Conservation (phyloP, 2,329 filamentous ascomycete species). For the Ophiocordyceps camponoti-saundersi region DNA sequence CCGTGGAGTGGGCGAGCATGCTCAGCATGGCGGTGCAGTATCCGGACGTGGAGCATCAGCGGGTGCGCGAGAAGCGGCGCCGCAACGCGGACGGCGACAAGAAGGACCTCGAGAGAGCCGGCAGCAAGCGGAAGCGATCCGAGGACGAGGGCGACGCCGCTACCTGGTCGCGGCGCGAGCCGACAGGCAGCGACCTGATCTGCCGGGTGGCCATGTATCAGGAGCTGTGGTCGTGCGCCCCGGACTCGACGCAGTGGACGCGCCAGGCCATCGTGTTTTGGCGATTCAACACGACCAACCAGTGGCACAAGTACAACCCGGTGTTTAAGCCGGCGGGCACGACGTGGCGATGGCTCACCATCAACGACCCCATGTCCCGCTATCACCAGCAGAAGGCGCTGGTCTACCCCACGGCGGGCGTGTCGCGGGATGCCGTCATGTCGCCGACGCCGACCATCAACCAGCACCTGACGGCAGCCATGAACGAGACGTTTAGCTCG, state of each 20-base stretch:
- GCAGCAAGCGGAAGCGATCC: conserved; percentile 21
- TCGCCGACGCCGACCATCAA: conserved; percentile 31
- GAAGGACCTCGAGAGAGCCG: conserved; percentile 16
- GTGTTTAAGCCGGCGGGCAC: conserved; percentile 35
- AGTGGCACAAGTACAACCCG: conserved; percentile 31
- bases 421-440: conserved; percentile 29
- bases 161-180: conserved; percentile 20
- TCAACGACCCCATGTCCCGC: conserved; percentile 40
- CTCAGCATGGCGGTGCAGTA: conserved; percentile 38
- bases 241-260: conserved; percentile 30
- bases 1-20: conserved; percentile 39
- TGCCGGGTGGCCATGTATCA: conserved; percentile 50
- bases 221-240: conserved; percentile 41
- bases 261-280: conserved; percentile 45
- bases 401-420: conserved; percentile 16
- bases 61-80: conserved; percentile 18
- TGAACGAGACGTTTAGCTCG: conserved; percentile 39
- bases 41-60: conserved; percentile 24
- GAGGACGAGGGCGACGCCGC: conserved; percentile 23
- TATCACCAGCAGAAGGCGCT: conserved; percentile 35
- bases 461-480: conserved; percentile 34
- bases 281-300: conserved; percentile 39
- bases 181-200: conserved; percentile 37
- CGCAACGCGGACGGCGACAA: conserved; percentile 16
- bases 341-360: conserved; percentile 44